These are phyloP conservation scores for Acacia acuminata DNA, from an alignment of 306 rosid genomes.

Conservation along the genomic window DNA sequence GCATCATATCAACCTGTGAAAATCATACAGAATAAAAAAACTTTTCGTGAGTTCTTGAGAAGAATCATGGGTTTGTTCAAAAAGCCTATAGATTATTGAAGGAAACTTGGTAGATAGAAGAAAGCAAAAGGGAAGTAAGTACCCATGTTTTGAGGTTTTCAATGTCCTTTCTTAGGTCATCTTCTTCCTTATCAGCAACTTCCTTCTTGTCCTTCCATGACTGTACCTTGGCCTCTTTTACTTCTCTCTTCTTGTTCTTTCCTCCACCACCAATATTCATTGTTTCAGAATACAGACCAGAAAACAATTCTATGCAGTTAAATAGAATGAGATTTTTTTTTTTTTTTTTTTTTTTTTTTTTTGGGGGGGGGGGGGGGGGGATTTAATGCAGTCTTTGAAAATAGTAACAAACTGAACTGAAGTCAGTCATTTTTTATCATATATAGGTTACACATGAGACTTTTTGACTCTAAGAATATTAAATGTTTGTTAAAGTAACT, in stretches of 20 bases:
- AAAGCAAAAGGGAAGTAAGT: not conserved
- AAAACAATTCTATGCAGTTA: not conserved
- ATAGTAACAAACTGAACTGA: not conserved
- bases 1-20: conserved; percentile 36
- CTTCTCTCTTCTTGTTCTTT: conserved; percentile 13
- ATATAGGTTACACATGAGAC: not conserved
- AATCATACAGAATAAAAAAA: not conserved
- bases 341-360: too few relatives aligned
- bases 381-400: not conserved
- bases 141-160: conserved; percentile 42
- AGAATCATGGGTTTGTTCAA: not conserved
- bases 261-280: conserved; percentile 7
- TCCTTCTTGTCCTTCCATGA: conserved; percentile 28
- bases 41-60: not conserved
- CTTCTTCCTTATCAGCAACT: conserved; percentile 30
- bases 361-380: too few relatives aligned
- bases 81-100: not conserved
- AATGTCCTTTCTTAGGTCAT: conserved; percentile 23
- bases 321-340: not conserved
- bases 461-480: not conserved
- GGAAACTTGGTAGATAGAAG: not conserved
- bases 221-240: not conserved
- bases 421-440: not conserved
- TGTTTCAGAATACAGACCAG: not conserved
- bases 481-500: not conserved